Conservation (phyloP, 805 yeast species). For the Nakazawaea pomicola region DNA sequence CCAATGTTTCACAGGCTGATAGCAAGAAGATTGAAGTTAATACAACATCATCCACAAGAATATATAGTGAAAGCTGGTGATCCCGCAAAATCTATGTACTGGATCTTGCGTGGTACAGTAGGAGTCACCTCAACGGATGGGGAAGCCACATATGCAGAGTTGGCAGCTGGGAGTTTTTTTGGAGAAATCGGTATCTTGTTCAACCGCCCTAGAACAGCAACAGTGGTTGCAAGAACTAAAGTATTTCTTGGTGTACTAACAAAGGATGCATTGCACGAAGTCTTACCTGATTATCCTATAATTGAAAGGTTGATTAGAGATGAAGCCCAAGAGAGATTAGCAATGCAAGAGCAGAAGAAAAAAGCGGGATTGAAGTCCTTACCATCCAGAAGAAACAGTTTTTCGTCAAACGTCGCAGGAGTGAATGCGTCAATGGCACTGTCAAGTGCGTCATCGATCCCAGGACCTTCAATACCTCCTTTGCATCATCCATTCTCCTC, state of each 20-base stretch:
- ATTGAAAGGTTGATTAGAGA: conserved; percentile 68
- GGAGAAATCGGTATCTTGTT: conserved; percentile 78
- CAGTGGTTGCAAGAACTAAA: conserved; percentile 64
- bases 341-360: conserved; percentile 61
- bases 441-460: conserved; percentile 26
- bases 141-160: conserved; percentile 67
- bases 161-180: conserved; percentile 64
- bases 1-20: conserved; percentile 55
- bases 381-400: conserved; percentile 15
- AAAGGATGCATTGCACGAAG: conserved; percentile 52
- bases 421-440: conserved; percentile 26
- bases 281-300: conserved; percentile 56
- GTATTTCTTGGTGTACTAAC: conserved; percentile 68
- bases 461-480: conserved; percentile 38
- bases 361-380: conserved; percentile 32
- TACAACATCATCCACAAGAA: conserved; percentile 64
- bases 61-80: conserved; percentile 69
- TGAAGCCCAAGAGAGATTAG: conserved; percentile 74
- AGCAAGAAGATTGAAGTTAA: conserved; percentile 50
- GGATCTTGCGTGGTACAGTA: conserved; percentile 73
- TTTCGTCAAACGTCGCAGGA: conserved; percentile 11
- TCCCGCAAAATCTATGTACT: conserved; percentile 70
- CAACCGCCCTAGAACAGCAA: conserved; percentile 74
- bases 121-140: conserved; percentile 77
- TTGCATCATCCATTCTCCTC: conserved; percentile 10